Base-by-base conservation (phyloP, 768 basidiomycete genomes). In the Asterophora parasitica region DNA sequence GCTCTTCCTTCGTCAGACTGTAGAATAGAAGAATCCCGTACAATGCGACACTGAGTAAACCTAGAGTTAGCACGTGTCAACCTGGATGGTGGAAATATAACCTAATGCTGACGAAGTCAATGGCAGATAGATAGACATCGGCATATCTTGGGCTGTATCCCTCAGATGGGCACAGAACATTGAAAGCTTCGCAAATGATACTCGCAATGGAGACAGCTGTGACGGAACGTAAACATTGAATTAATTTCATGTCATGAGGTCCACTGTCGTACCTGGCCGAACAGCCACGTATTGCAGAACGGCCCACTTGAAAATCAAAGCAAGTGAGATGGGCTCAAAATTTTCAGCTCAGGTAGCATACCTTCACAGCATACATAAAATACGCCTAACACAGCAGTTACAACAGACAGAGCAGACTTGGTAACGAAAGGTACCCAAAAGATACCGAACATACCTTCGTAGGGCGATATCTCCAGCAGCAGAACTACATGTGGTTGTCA, bases 291-390 rank as follows among this genome's bases (percentile, higher is more conserved):
- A 95, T 76, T 96, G 93, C 51, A 96, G 67, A 8, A 95, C 92
- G 33, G 78, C 72, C 89, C 91, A 94, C 80, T 90, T 58, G 38
- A 33, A 44, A 32, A 23, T 30, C 10, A 44, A 49, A 33, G 42
- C 13, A 46, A 35, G 49, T 49, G 32, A 19, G 27, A 50, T 23
- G 43, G 13, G 32, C 49, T 13, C 23, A 20, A 13, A 39, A 7
- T 12, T 2, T 3, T 31, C 9, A 23, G 15, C 16, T 2, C 10
- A 2, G 4, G 12, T 9, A 10, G 2, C 26, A 4, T 7, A 84
- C 90, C 72, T 90, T 91, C 61, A 91, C 66, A 7, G 88, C 83
- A 58, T 91, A 85, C 82, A 94, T 88, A 62, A 95, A 95, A 66
- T 94, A 92, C 2, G 85, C 72, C 81, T 88, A 9, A 56, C 2